phyloP scores from a whole-genome alignment of 257 asterid genomes.

The Gardenia jasminoides region DNA sequence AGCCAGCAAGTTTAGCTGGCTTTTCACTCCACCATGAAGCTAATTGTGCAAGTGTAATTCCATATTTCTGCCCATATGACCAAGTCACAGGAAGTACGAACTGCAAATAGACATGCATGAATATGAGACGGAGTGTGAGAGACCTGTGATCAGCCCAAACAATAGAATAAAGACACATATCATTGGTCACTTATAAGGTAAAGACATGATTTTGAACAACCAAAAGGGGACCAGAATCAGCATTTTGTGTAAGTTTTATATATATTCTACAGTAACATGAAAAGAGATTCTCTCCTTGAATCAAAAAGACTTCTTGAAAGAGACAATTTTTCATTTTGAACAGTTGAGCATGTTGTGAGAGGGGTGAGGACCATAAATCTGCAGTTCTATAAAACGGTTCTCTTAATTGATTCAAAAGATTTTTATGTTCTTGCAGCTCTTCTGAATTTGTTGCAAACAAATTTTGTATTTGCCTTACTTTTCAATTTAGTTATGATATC shows the following conservation, averaged over 20 bases:
- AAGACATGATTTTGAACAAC: neutral
- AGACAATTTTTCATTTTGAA: no score
- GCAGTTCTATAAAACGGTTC: neutral
- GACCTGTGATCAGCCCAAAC: constrained; percentile 3
- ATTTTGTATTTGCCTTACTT: neutral
- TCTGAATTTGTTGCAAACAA: neutral
- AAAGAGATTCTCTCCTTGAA: neutral
- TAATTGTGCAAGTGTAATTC: constrained; percentile 60
- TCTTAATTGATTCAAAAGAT: neutral
- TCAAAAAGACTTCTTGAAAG: neutral
- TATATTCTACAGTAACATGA: neutral
- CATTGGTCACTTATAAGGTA: neutral
- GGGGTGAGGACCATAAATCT: neutral
- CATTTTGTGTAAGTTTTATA: neutral
- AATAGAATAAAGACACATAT: neutral
- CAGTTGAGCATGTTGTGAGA: neutral
- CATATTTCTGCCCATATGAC: constrained; percentile 70
- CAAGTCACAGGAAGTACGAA: constrained; percentile 93
- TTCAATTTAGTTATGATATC: neutral
- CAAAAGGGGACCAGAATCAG: neutral
- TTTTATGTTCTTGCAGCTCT: no score
- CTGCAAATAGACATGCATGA: constrained; percentile 35
- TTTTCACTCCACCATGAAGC: constrained; percentile 96
- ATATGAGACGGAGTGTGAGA: constrained; percentile 8
- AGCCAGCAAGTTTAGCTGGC: constrained; percentile 93